Evolutionary conservation across 352 stramenopile species (phyloP), one percentile per base, ranked within the genome.

Genomic region (Phytophthora europaea): DNA sequence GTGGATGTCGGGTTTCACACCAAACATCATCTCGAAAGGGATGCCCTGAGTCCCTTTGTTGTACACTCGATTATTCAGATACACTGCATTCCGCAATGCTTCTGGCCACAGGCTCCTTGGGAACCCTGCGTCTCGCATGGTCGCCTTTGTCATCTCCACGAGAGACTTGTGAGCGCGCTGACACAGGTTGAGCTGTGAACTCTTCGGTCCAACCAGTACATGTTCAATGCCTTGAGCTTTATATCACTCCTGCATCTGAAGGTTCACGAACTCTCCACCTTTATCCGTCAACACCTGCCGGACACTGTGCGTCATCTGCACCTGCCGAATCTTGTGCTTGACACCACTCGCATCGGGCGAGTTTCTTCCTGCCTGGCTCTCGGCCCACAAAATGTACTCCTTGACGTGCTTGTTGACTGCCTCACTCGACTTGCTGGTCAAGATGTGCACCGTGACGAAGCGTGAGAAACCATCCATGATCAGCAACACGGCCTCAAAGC

Each of bases 181-280:
- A 48, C 53, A 60, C 16, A 60, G 22, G 16, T 60, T 60, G 8
- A 60, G 18, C 33, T 60, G 33, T 7, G 31, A 60, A 10, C 53
- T 60, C 12, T 60, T 60, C 6, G 53, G 53, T 28, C 53, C 53
- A n/a, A 60, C 53, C 20, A 10, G 0, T 5, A 60, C 33, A 10
- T 60, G 53, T 10, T 60, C 53, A n/a, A 60, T 60, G 31, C 53
- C 33, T 10, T 48, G 31, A 1, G 31, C 6, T 3, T 5, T 10
- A 15, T 60, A 60, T 33, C 53, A 60, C 2, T 16, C 13, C 6
- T 47, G 0, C 31, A 60, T 60, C 6, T 6, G 15, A 16, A 7
- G 5, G 15, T 47, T 47, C 1, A 47, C 13, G 4, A 47, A 47
- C 15, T 47, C 15, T 8, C 31, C 53, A 2, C 53, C 53, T 48